phyloP scores from a whole-genome alignment of 352 stramenopile genomes.

The Pythium aristosporum region DNA sequence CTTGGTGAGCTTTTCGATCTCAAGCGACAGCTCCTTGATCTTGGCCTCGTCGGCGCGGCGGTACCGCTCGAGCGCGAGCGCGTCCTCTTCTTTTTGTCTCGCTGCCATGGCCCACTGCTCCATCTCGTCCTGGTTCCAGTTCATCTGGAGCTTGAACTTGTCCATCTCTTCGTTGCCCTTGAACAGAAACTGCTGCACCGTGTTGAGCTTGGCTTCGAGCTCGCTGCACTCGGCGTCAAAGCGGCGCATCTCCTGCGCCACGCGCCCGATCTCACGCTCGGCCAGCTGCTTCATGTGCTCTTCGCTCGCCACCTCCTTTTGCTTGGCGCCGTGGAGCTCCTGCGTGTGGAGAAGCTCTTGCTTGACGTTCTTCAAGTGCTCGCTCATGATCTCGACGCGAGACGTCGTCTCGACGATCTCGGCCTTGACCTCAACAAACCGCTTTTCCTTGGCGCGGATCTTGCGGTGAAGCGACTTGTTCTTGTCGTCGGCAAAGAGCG shows the following conservation, averaged over 20 bases:
- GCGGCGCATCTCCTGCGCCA: slow-evolving; percentile 72
- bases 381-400: slow-evolving; percentile 93
- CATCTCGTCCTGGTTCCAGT: slow-evolving; percentile 98
- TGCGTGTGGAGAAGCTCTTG: slow-evolving; percentile 95
- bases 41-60: slow-evolving; percentile 92
- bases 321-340: slow-evolving; percentile 89
- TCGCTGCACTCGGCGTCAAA: slow-evolving; percentile 74
- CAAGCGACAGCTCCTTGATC: slow-evolving; percentile 93
- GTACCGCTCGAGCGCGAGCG: slow-evolving; percentile 92
- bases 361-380: slow-evolving; percentile 96
- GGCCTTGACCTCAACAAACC: slow-evolving; percentile 53
- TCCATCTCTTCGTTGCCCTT: slow-evolving; percentile 94
- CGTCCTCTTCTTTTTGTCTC: slow-evolving; percentile 96
- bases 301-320: slow-evolving; percentile 92
- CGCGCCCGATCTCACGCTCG: slow-evolving; percentile 85
- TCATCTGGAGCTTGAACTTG: slow-evolving; percentile 96
- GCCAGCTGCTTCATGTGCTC: slow-evolving; percentile 92
- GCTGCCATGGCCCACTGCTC: slow-evolving; percentile 95
- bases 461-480: slow-evolving; percentile 82
- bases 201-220: slow-evolving; percentile 84
- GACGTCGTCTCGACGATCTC: slow-evolving; percentile 84
- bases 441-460: slow-evolving; percentile 78
- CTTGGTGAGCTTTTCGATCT: slow-evolving; percentile 93
- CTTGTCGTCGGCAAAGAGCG: slow-evolving; percentile 87
- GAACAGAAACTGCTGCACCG: slow-evolving; percentile 90